Conservation (phyloP, 371 early-diverging fungal species). For the Apophysomyces sp. region DNA sequence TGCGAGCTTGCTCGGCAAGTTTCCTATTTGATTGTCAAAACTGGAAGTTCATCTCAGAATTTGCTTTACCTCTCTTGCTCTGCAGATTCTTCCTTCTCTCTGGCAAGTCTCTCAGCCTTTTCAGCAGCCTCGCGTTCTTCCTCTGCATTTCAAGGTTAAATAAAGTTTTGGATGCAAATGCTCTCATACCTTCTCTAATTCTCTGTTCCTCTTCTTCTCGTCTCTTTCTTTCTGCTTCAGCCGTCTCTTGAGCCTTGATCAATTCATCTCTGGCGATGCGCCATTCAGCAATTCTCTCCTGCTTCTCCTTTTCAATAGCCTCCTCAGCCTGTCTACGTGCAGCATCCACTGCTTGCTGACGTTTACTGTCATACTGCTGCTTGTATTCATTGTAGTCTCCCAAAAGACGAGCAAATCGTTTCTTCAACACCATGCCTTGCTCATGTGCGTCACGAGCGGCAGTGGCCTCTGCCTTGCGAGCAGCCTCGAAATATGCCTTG, state of each 20-base stretch:
- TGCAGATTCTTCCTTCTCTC: slow-evolving; percentile 27
- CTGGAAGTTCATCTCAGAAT: neutral
- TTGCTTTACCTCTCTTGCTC: slow-evolving; percentile 16
- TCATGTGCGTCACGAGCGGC: slow-evolving; percentile 65
- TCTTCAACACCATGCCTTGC: slow-evolving; percentile 76
- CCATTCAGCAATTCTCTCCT: slow-evolving; percentile 51
- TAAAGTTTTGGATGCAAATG: neutral
- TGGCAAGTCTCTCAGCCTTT: slow-evolving; percentile 27
- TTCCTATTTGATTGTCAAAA: slow-evolving; percentile 16
- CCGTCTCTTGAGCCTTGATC: slow-evolving; percentile 34
- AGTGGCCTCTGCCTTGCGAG: slow-evolving; percentile 67
- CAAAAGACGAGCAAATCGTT: slow-evolving; percentile 75
- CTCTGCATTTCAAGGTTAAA: slow-evolving; percentile 11
- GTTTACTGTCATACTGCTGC: slow-evolving; percentile 55
- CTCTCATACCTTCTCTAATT: slow-evolving; percentile 23
- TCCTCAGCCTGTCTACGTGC: slow-evolving; percentile 49
- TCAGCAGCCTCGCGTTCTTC: slow-evolving; percentile 31
- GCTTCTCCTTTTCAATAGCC: slow-evolving; percentile 73
- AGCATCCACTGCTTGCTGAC: slow-evolving; percentile 52
- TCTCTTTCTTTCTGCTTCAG: slow-evolving; percentile 36
- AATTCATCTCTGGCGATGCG: slow-evolving; percentile 40
- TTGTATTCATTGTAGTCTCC: slow-evolving; percentile 76
- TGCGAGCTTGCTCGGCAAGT: slow-evolving; percentile 40
- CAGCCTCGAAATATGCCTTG: slow-evolving; percentile 75
- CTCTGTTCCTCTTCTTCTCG: slow-evolving; percentile 41